These are phyloP conservation scores for Farysia itapuensis DNA, from an alignment of 1,284 basidiomycete species.

Conservation along the genomic window DNA sequence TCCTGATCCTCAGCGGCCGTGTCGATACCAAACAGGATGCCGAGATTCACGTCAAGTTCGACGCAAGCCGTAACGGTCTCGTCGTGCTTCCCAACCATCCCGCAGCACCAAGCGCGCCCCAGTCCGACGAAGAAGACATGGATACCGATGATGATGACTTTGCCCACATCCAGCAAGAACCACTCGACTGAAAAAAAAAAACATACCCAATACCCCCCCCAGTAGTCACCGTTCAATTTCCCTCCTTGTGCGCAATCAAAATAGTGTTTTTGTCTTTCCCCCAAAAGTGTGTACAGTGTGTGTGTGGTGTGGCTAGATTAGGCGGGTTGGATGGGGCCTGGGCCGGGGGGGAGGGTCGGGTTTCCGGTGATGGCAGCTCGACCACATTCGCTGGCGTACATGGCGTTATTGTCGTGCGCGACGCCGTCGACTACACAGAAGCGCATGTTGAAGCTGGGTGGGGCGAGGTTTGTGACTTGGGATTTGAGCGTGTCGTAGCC, in stretches of 20 bases:
- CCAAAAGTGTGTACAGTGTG: no score
- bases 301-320: no score
- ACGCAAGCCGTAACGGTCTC: conserved; percentile 79
- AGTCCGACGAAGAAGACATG: conserved; percentile 44
- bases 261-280: no score
- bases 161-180: conserved; percentile 40
- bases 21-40: conserved; percentile 81
- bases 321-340: conserved; percentile 9
- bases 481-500: conserved; percentile 9
- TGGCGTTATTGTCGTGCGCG: conserved; percentile 13
- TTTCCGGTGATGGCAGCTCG: conserved; percentile 17
- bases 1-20: conserved; percentile 80
- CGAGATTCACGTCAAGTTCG: conserved; percentile 74
- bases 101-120: conserved; percentile 5
- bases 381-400: conserved; percentile 33
- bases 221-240: no score
- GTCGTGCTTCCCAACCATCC: conserved; percentile 80
- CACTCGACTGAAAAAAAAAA: conserved; percentile 42
- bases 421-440: conserved; percentile 15
- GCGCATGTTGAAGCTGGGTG: conserved; percentile 6
- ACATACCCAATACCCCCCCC: no score
- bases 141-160: conserved; percentile 51
- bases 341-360: conserved; percentile 3
- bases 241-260: no score
- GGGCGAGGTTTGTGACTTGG: conserved; percentile 2